Evolutionary conservation across 2,329 filamentous ascomycete genomes (phyloP).

Genomic region (Knoxdaviesia proteae): DNA sequence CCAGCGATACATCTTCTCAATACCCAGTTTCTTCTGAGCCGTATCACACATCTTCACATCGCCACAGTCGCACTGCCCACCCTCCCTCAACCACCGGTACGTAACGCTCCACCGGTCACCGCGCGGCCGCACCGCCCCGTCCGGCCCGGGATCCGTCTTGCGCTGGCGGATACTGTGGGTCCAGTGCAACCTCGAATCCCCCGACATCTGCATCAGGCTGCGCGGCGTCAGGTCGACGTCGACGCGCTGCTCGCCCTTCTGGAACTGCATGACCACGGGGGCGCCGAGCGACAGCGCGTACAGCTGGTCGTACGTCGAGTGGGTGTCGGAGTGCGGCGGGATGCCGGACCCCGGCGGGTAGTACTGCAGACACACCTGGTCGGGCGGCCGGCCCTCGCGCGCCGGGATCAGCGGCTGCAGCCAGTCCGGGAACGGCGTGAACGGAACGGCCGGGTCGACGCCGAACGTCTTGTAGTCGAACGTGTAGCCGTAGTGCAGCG

Average conservation of each 20-base stretch:
- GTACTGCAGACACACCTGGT: slow-evolving; percentile 39
- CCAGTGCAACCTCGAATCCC: slow-evolving; percentile 29
- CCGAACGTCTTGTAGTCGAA: slow-evolving; percentile 39
- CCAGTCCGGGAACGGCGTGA: slow-evolving; percentile 29
- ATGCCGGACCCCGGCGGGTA: slow-evolving; percentile 39
- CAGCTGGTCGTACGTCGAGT: slow-evolving; percentile 22
- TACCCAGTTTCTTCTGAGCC: slow-evolving; percentile 21
- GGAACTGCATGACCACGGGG: slow-evolving; percentile 23
- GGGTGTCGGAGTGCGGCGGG: slow-evolving; percentile 39
- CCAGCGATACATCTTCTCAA: slow-evolving; percentile 30
- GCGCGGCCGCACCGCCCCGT: slow-evolving; percentile 22
- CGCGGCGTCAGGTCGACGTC: slow-evolving; percentile 26
- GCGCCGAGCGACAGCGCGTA: slow-evolving; percentile 22
- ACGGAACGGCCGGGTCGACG: slow-evolving; percentile 26
- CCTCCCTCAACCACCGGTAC: slow-evolving; percentile 28
- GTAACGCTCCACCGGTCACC: slow-evolving; percentile 31
- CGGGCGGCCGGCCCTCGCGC: slow-evolving; percentile 20
- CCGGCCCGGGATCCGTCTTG: slow-evolving; percentile 25
- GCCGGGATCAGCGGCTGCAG: slow-evolving; percentile 24
- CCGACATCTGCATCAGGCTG: slow-evolving; percentile 29
- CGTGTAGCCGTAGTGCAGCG: slow-evolving; percentile 33
- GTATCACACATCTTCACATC: slow-evolving; percentile 28
- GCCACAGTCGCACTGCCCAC: slow-evolving; percentile 27
- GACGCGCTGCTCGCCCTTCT: slow-evolving; percentile 9
- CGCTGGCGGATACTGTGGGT: slow-evolving; percentile 32